Evolutionary conservation across 805 yeast genomes (phyloP), one percentile per base, ranked within the genome.

Genomic region (Starmerella sp.): DNA sequence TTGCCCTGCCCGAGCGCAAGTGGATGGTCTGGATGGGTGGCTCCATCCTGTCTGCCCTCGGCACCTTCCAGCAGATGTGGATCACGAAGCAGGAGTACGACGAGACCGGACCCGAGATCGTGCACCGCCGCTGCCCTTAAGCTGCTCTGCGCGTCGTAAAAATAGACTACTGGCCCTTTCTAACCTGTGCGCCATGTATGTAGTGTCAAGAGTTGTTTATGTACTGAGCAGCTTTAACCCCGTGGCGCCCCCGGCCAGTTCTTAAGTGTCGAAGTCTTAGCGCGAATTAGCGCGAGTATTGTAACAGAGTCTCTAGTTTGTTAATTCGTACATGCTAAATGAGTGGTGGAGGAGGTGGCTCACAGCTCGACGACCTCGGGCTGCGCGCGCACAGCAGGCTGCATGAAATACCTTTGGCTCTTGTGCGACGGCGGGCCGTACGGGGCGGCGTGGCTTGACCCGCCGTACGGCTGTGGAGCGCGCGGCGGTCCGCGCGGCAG

Each of bases 21-120:
- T 93, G 86, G 86, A 86, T 96, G 70, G 96, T 90, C 79, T 93
- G 98, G 98, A 93, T 93, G 65, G 98, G 98, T 83, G 98, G 98
- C 80, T 93, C 97, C 68, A 93, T 93, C 72, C 84, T 93, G 77
- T 96, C 98, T 65, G 89, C 97, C 59, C 84, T 93, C 75, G 87
- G 96, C 62, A 93, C 98, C 75, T 93, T 93, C 97, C 97, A 93
- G 83, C 97, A 93, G 80, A 91, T 93, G 97, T 93, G 98, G 98
- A 89, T 93, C 86, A 90, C 97, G 73, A 93, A 93, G 84, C 97
- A 93, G 81, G 98, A 93, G 82, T 93, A 93, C 86, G 98, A 93
- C 84, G 98, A 93, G 82, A 87, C 96, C 79, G 98, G 98, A 73
- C 98, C 98, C 71, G 89, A 97, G 63, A 93, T 93, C 74, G 98